Evolutionary conservation across 2,329 filamentous ascomycete species (phyloP), one percentile per base, ranked within the genome.

Genomic region (Pseudogymnoascus destructans): DNA sequence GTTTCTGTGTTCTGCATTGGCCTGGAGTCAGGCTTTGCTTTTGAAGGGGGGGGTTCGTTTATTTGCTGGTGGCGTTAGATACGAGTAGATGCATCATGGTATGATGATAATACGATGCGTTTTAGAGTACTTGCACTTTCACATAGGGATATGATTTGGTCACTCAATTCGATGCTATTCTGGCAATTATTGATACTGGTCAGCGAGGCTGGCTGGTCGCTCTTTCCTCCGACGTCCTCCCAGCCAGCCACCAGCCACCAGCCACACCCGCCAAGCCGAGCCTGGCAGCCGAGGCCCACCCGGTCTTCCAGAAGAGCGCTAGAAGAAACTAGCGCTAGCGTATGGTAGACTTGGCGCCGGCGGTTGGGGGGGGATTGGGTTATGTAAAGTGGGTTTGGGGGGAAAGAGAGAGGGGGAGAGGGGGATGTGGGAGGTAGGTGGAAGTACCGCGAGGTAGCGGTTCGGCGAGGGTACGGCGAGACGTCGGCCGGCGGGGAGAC

Each of bases 321-420:
- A 46, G 40, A 46, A 46, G 40, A 5, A 1, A 9, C 21, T 46
- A 25, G 11, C 19, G 17, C 40, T 46, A 46, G 21, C 3, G 11
- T 4, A 1, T 11, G 7, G 21, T 46, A 13, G 21, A 13, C 11
- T n/a, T 38, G 40, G 38, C 21, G 17, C 11, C 32, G 32, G 32
- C 13, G 40, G 40, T 46, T 21, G 40, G 21, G 40, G 21, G 19
- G n/a, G 6, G 23, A 30, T 30, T 30, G 27, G 27, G 40, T 46
- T 46, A 46, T 46, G 40, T 46, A 46, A 46, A 46, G 42, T 52
- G 42, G 40, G 40, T 25, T 23, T 23, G 23, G 42, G 42, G 42
- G n/a, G n/a, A 52, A 17, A 7, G 13, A 13, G 9, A 6, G 32
- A n/a, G 27, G 27, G 27, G 27, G 9, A 10, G 27, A 30, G 21